phyloP scores from a whole-genome alignment of 768 basidiomycete species.

The Lyophyllum semitale region DNA sequence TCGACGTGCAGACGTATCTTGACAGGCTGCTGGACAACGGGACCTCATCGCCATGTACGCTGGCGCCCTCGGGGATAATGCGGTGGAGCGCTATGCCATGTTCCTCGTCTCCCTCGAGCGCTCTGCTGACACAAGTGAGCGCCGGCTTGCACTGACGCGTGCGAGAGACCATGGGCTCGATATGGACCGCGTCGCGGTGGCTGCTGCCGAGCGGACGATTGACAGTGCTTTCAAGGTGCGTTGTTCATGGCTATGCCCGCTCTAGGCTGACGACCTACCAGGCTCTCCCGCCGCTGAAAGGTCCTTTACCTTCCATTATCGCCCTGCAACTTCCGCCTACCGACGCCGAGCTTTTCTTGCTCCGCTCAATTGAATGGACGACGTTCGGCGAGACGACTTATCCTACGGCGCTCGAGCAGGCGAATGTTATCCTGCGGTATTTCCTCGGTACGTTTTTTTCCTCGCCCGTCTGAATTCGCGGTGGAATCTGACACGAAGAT shows the following conservation, averaged over 20 bases:
- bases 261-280: constrained; percentile 24
- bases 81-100: constrained; percentile 87
- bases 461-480: neutral
- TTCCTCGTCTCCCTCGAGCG: constrained; percentile 83
- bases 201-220: constrained; percentile 77
- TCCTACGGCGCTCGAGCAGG: constrained; percentile 78
- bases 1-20: neutral
- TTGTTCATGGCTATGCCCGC: neutral
- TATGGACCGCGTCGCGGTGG: constrained; percentile 74
- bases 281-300: constrained; percentile 55
- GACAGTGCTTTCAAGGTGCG: constrained; percentile 67
- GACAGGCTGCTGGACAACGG: constrained; percentile 71
- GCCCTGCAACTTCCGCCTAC: constrained; percentile 55
- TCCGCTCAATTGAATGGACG: constrained; percentile 94
- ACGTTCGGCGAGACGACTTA: constrained; percentile 75
- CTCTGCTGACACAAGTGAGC: constrained; percentile 62
- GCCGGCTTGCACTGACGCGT: constrained; percentile 68
- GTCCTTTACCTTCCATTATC: constrained; percentile 63
- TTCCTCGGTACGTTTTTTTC: constrained; percentile 78
- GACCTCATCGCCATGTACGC: constrained; percentile 94
- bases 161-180: constrained; percentile 87
- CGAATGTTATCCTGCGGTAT: constrained; percentile 86
- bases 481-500: neutral
- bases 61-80: constrained; percentile 85
- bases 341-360: constrained; percentile 62